Evolutionary conservation across 495 filamentous ascomycete genomes (phyloP).

Genomic region (Choiromyces venosus): DNA sequence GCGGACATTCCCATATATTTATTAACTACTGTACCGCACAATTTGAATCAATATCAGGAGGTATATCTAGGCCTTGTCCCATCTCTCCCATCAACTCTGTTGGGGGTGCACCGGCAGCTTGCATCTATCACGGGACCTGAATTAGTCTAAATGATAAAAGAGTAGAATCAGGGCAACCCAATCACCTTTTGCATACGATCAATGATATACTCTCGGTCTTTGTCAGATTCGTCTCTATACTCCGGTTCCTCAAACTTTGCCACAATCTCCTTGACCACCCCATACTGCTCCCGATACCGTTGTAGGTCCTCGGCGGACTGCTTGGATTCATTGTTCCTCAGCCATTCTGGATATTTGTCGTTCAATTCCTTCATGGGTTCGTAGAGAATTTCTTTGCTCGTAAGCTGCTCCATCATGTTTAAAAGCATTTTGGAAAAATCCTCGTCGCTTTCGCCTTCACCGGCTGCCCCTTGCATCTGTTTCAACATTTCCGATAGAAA

Average conservation of each 20-base stretch:
- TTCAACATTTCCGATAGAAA: slow-evolving; percentile 80
- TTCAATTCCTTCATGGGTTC: slow-evolving; percentile 97
- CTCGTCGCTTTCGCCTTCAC: slow-evolving; percentile 64
- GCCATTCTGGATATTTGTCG: slow-evolving; percentile 84
- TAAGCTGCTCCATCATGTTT: slow-evolving; percentile 97
- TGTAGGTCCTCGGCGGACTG: slow-evolving; percentile 63
- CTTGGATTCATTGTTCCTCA: slow-evolving; percentile 66
- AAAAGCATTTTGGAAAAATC: slow-evolving; percentile 88
- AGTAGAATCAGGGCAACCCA: slow-evolving; percentile 14
- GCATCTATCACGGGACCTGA: slow-evolving; percentile 57
- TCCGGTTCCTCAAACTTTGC: slow-evolving; percentile 70
- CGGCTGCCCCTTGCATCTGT: slow-evolving; percentile 63
- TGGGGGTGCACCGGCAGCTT: slow-evolving; percentile 85
- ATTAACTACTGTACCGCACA: slow-evolving; percentile 63
- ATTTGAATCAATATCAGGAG: slow-evolving; percentile 63
- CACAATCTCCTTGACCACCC: slow-evolving; percentile 80
- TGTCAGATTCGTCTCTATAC: slow-evolving; percentile 73
- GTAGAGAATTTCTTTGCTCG: slow-evolving; percentile 95
- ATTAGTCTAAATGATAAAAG: slow-evolving; percentile 22
- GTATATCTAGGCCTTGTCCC: slow-evolving; percentile 65
- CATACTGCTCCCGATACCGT: slow-evolving; percentile 75
- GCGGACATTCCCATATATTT: not conserved
- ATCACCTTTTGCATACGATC: slow-evolving; percentile 94
- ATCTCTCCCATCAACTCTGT: slow-evolving; percentile 85
- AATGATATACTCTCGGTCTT: slow-evolving; percentile 86